These are phyloP conservation scores for Ogataea pilisensis DNA, from an alignment of 805 yeast species.

Conservation along the genomic window DNA sequence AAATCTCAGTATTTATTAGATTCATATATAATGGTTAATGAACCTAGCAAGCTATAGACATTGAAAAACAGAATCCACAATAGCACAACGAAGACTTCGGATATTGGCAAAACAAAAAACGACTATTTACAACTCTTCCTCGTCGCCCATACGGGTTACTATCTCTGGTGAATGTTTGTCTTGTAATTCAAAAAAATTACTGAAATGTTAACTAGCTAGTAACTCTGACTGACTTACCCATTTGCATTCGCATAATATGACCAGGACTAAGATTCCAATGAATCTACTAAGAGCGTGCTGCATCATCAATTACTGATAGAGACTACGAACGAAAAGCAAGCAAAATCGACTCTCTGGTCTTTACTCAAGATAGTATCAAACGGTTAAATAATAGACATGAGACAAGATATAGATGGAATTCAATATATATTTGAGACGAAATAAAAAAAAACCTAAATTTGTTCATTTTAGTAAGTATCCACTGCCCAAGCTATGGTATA, in stretches of 20 bases:
- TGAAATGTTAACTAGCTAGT: constrained; percentile 39
- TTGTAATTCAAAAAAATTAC: constrained; percentile 28
- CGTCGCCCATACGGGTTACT: constrained; percentile 48
- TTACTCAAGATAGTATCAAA: too few species aligned
- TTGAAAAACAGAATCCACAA: constrained; percentile 16
- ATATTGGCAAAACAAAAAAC: too few species aligned
- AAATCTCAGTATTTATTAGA: constrained; percentile 25
- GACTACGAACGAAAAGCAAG: too few species aligned
- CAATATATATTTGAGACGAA: constrained; percentile 18
- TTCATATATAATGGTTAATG: constrained; percentile 56
- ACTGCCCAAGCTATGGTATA: constrained; percentile 61
- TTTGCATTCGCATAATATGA: too few species aligned
- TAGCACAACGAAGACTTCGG: too few species aligned
- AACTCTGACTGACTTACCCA: constrained; percentile 43
- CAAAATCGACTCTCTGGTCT: too few species aligned
- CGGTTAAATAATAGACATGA: constrained; percentile 1
- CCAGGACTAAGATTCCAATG: too few species aligned
- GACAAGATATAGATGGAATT: constrained; percentile 33
- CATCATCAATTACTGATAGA: too few species aligned
- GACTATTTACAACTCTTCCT: constrained; percentile 39
- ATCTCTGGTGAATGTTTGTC: constrained; percentile 46
- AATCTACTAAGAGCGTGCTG: too few species aligned
- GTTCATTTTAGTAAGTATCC: constrained; percentile 68
- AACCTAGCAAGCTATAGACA: constrained; percentile 41
- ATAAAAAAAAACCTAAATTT: constrained; percentile 35